phyloP scores from a whole-genome alignment of 1,139 yeast species.

The Fermentozyma sake region DNA sequence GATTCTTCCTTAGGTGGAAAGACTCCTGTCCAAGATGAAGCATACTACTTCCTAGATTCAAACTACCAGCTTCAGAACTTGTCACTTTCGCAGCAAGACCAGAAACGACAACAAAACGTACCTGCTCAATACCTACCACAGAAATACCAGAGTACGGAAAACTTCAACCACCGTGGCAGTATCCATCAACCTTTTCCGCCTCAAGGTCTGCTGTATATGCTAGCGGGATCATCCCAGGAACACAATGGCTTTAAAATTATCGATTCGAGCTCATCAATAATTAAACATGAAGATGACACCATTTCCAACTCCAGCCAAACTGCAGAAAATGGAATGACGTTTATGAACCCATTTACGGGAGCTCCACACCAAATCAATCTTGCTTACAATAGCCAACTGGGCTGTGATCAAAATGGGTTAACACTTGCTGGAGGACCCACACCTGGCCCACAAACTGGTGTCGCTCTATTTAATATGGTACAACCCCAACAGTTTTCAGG shows the following conservation, averaged over 20 bases:
- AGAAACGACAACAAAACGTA: constrained; percentile 5
- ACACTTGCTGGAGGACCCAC: no score
- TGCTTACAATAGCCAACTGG: constrained; percentile 6
- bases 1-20: constrained; percentile 59
- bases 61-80: constrained; percentile 43
- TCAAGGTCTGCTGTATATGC: no score
- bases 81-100: constrained; percentile 15
- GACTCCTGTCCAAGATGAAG: constrained; percentile 48
- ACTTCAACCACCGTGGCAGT: no score
- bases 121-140: constrained; percentile 8
- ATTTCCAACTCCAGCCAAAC: constrained; percentile 1
- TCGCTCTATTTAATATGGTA: no score
- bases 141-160: constrained; percentile 4
- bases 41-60: constrained; percentile 46
- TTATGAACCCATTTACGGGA: constrained; percentile 11
- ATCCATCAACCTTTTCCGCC: no score
- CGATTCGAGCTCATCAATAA: constrained; percentile 1
- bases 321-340: constrained; percentile 7
- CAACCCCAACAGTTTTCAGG: not conserved
- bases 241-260: not conserved
- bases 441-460: no score
- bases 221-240: constrained; percentile 3
- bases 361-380: constrained; percentile 9
- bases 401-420: no score
- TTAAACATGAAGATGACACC: constrained; percentile 8